Base-by-base conservation (phyloP, 139 green algal species). In the Coccomyxa sp. region DNA sequence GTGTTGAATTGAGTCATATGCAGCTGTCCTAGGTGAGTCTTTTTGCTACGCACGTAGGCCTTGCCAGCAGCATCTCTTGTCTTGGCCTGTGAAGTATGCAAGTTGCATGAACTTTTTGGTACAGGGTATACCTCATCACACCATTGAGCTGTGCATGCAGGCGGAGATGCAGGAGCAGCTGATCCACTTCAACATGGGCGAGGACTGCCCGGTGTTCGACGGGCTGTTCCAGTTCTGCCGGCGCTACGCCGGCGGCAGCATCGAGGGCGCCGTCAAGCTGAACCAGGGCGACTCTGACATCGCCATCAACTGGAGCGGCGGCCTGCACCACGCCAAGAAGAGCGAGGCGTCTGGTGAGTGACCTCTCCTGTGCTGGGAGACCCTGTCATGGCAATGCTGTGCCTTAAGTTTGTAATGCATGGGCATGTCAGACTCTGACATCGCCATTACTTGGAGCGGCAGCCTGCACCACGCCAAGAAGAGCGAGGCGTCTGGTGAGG, bases 401-500 rank as follows among this genome's bases (percentile, higher is more conserved):
- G n/a, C n/a, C n/a, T n/a, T n/a, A n/a, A n/a, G n/a, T n/a, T n/a
- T n/a, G n/a, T n/a, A n/a, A n/a, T n/a, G n/a, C n/a, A n/a, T n/a
- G n/a, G n/a, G n/a, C n/a, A n/a, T n/a, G n/a, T n/a, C n/a, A n/a
- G 80, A 95, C 58, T 88, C 77, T 64, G 94, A 99, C 82, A 95
- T 97, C 8, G 94, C 93, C 34, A 97, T 99, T 86, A 99, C 99
- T 86, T 99, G 96, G 96, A 85, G 91, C 6, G 96, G 96, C 0
- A 96, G 96, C 6, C 87, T 99, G 79, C 96, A 99, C 84, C 96
- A 99, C 69, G 96, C 94, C 44, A 99, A 99, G 83, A 99, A 98
- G 87, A 82, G 18, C 50, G 50, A 64, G 50, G 50, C 50, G 18
- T 64, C 50, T 31, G 50, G 50, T 64, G n/a, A n/a, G n/a, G n/a